Conservation (phyloP, 148 eudicot species). For the Diospyros lotus region DNA sequence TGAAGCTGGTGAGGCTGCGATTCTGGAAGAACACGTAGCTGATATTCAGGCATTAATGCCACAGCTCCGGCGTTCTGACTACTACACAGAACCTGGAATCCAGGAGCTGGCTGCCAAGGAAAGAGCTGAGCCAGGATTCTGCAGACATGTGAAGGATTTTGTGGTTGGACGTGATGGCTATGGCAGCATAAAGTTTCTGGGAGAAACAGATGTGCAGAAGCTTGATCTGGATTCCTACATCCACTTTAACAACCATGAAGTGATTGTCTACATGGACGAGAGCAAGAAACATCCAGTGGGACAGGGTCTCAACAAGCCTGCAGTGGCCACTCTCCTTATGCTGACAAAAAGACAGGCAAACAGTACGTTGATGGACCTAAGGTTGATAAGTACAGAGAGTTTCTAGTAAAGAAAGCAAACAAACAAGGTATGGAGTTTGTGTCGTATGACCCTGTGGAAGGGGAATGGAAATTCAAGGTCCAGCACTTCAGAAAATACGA, state of each 20-base stretch:
- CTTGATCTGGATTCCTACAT: constrained; percentile 53
- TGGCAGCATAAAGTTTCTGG: constrained; percentile 63
- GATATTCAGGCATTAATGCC: constrained; percentile 33
- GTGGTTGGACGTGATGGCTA: constrained; percentile 62
- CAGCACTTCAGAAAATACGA: constrained; percentile 38
- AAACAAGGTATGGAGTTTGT: constrained; percentile 61
- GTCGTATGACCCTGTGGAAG: constrained; percentile 49
- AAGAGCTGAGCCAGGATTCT: constrained; percentile 46
- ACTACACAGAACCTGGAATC: constrained; percentile 53
- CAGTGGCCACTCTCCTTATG: constrained; percentile 66
- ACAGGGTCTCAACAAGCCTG: constrained; percentile 67
- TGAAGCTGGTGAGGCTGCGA: constrained; percentile 7
- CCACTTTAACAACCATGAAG: constrained; percentile 45
- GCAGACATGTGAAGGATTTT: constrained; percentile 60
- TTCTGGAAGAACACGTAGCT: constrained; percentile 7
- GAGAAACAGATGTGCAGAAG: constrained; percentile 51
- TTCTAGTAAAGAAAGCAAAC: constrained; percentile 39
- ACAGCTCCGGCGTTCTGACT: constrained; percentile 43
- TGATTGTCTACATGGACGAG: constrained; percentile 50
- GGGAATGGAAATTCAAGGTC: constrained; percentile 68
- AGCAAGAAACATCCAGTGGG: constrained; percentile 56
- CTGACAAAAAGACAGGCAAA: constrained; percentile 46
- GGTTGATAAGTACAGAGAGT: constrained; percentile 46
- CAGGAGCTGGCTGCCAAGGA: constrained; percentile 42
- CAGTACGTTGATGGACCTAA: constrained; percentile 31